Base-by-base conservation (phyloP, 306 rosid genomes). In the Dalbergia oliveri region DNA sequence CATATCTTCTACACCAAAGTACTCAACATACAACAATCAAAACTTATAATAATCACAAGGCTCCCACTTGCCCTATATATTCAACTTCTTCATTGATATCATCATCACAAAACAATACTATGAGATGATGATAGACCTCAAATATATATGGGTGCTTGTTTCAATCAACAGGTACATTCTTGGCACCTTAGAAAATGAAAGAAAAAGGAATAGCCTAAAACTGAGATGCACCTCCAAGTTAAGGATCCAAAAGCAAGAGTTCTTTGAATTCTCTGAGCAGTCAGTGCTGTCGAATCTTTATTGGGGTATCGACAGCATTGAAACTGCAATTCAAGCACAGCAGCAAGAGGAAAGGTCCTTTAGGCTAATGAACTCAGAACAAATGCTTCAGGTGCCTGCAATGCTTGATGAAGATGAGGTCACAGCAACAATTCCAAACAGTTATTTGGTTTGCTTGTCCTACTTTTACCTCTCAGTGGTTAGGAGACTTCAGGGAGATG, bases 301-400 rank as follows among this genome's bases (percentile, higher is more conserved):
- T 65, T 87, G 91, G 91, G 91, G 90, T 1, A 81, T 92, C 57
- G 91, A 90, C 51, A 88, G 77, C 69, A 86, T 92, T 73, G 94
- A 92, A 65, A 81, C 82, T 10, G 90, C 94, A 39, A 85, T 92
- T 53, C 84, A 78, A 76, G 62, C 90, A 7, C 58, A 79, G 54
- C 15, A 62, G 54, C 74, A 63, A 0, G 93, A 90, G 57, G 88
- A 86, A 56, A 86, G 71, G 54, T 83, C 84, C 13, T 41, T 72
- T 26, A 68, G 78, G 84, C 87, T 92, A 8, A 81, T 64, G 56
- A 86, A 86, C 7, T 84, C 97, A n/a, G 97, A 90, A 66, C 87
- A 85, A 73, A 90, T 92, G 97, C 97, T 92, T 82, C 97, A 92
- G 75, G 88, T 90, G 7, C 97, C 97, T 0, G 97, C 94, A 4